Evolutionary conservation across 176 grass and related monocot genomes (phyloP).

Genomic region (Carex myosuroides): DNA sequence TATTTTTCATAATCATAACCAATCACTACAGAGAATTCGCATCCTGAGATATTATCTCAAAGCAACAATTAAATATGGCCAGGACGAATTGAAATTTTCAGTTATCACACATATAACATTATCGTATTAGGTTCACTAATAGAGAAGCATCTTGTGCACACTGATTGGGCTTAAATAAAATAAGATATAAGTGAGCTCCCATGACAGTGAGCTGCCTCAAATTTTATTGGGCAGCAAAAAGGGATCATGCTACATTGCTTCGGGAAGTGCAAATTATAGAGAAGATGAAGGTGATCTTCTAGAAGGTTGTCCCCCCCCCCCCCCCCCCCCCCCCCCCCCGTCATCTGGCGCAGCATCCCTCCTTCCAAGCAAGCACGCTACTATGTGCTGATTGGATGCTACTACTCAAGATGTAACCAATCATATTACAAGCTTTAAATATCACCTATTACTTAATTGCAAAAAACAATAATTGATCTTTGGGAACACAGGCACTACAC

Average conservation of each 20-base stretch:
- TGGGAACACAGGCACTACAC: not conserved
- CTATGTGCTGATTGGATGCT: not conserved
- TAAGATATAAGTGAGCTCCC: not conserved
- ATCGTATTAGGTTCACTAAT: not conserved
- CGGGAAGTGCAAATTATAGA: not conserved
- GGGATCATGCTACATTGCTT: not conserved
- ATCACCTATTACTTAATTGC: not conserved
- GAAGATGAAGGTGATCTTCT: not conserved
- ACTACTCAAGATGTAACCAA: not conserved
- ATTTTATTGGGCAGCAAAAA: not conserved
- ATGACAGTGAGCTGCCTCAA: not conserved
- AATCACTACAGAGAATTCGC: not conserved
- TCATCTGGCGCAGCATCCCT: too few relatives aligned
- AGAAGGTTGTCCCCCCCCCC: too few relatives aligned
- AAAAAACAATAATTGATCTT: not conserved
- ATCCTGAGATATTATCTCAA: too few relatives aligned
- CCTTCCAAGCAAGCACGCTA: not conserved
- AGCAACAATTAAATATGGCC: too few relatives aligned
- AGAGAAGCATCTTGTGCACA: not conserved
- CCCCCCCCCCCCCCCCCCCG: too few relatives aligned
- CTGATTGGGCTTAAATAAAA: not conserved
- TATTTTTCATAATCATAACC: too few relatives aligned
- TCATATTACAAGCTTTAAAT: not conserved
- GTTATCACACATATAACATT: not conserved
- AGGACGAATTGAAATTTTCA: too few relatives aligned